A percentile compares a stretch with the other conserved stretches of the same genome.
phyloP scores from a whole-genome alignment of 169 alveolate genomes.

The Sarcocystis neurona region DNA sequence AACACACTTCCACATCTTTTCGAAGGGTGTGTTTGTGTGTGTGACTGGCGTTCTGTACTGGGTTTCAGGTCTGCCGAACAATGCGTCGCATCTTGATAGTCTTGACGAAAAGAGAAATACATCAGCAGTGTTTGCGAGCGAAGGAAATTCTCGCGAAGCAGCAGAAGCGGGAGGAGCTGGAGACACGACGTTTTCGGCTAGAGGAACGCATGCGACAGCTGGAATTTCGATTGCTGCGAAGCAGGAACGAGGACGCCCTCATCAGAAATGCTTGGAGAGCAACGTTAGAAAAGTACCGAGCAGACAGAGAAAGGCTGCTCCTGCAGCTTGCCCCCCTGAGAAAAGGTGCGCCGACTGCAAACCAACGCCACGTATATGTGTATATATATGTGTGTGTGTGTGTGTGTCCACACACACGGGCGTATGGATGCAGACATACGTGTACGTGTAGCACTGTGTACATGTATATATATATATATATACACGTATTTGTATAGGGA shows the following conservation, averaged over 20 bases:
- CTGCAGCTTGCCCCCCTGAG: slow-evolving; percentile 56
- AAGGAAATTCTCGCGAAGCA: slow-evolving; percentile 76
- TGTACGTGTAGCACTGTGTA: too few species aligned
- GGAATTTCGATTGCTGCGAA: slow-evolving; percentile 13
- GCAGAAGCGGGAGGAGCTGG: slow-evolving; percentile 81
- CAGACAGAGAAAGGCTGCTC: slow-evolving; percentile 41
- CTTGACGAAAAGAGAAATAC: slow-evolving; percentile 82
- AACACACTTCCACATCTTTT: background rate
- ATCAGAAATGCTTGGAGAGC: slow-evolving; percentile 41
- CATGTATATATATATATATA: background rate
- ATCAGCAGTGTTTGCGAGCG: slow-evolving; percentile 85
- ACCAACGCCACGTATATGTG: background rate
- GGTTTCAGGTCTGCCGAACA: slow-evolving; percentile 73
- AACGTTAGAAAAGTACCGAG: background rate
- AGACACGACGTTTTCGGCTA: slow-evolving; percentile 77
- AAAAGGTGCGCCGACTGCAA: slow-evolving; percentile 19
- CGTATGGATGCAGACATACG: background rate
- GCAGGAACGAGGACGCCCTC: slow-evolving; percentile 2
- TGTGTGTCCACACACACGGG: background rate
- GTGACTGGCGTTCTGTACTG: too few species aligned
- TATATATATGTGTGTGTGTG: background rate
- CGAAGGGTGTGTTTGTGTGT: too few species aligned
- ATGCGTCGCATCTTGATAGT: slow-evolving; percentile 85
- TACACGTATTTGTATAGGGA: background rate
- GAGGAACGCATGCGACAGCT: slow-evolving; percentile 69